Evolutionary conservation across 225 moss, liverwort and hornwort species (phyloP).

Genomic region (Physcomitrium patens): DNA sequence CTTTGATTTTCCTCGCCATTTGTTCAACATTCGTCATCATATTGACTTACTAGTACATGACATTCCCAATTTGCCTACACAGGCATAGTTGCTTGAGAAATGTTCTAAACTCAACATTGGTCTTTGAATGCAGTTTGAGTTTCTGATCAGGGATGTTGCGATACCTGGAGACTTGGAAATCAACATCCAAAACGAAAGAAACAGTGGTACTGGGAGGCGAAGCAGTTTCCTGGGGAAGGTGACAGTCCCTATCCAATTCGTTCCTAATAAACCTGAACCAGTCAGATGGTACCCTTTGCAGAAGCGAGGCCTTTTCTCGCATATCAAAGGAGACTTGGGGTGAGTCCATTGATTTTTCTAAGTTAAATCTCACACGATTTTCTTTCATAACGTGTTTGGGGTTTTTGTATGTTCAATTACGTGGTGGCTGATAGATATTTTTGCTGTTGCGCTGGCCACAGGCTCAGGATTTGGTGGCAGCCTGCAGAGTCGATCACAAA

Average conservation of each 20-base stretch:
- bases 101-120: background rate
- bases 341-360: constrained; percentile 24
- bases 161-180: constrained; percentile 64
- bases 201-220: constrained; percentile 66
- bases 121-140: constrained; percentile 72
- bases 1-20: background rate
- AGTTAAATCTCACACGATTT: too few species aligned
- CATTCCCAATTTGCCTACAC: background rate
- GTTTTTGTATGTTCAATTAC: too few species aligned
- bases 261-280: constrained; percentile 33
- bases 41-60: too few species aligned
- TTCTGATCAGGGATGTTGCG: constrained; percentile 48
- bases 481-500: background rate
- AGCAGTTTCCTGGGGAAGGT: constrained; percentile 83
- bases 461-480: constrained; percentile 57
- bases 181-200: constrained; percentile 80
- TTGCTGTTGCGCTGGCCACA: constrained; percentile 15
- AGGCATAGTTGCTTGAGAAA: background rate
- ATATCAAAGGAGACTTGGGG: constrained; percentile 96
- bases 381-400: too few species aligned
- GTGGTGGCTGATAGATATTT: too few species aligned
- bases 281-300: constrained; percentile 84
- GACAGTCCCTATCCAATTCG: constrained; percentile 39
- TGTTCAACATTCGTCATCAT: background rate
- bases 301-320: constrained; percentile 85